phyloP scores from a whole-genome alignment of 805 yeast genomes.

The Ogataea siamensis region DNA sequence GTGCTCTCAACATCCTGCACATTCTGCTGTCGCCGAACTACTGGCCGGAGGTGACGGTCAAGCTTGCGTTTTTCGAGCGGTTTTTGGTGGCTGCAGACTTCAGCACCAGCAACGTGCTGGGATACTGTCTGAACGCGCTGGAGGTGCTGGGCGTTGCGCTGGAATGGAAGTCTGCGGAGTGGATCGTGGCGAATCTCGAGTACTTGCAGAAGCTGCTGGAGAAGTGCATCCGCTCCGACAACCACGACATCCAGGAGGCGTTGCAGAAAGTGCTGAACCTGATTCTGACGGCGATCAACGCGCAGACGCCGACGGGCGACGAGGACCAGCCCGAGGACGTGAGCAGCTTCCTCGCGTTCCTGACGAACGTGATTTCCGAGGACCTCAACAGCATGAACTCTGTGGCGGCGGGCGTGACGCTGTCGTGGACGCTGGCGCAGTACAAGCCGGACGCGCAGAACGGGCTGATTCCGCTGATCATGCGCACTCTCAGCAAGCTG shows the following conservation, averaged over 20 bases:
- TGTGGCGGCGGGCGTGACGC: constrained; percentile 82
- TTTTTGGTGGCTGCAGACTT: constrained; percentile 78
- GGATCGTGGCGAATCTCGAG: constrained; percentile 73
- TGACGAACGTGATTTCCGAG: constrained; percentile 71
- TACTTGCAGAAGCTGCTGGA: constrained; percentile 73
- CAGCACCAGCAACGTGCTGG: constrained; percentile 62
- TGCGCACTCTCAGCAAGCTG: constrained; percentile 85
- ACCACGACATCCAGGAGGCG: constrained; percentile 83
- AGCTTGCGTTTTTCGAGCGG: constrained; percentile 83
- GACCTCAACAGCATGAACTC: constrained; percentile 71
- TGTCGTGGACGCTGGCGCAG: constrained; percentile 76
- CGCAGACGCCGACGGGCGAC: constrained; percentile 39
- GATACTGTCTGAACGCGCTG: constrained; percentile 84
- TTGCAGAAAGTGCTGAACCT: constrained; percentile 71
- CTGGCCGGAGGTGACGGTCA: constrained; percentile 91
- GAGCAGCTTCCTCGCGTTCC: constrained; percentile 55
- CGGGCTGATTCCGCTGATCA: constrained; percentile 67
- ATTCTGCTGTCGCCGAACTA: constrained; percentile 66
- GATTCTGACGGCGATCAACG: constrained; percentile 63
- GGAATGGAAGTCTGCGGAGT: constrained; percentile 69
- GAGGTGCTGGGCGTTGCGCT: constrained; percentile 84
- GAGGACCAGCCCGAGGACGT: constrained; percentile 63
- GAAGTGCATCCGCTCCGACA: constrained; percentile 76
- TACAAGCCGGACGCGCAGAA: constrained; percentile 74
- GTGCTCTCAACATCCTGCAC: constrained; percentile 76